Conservation (phyloP, 2,329 filamentous ascomycete species). For the Alternaria sp. region DNA sequence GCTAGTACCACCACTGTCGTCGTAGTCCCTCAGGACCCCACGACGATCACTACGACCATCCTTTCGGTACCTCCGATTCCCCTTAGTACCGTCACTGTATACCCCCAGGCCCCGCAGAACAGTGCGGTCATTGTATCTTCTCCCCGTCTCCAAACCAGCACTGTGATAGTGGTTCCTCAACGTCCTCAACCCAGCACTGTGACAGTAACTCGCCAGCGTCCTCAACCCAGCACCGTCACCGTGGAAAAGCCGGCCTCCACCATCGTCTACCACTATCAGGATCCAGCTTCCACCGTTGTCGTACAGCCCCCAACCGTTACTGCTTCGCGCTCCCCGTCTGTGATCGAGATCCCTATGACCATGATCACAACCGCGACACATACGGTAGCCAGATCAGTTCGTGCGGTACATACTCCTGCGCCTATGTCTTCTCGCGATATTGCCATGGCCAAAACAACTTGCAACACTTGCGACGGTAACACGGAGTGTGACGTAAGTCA, state of each 20-base stretch:
- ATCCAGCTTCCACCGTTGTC: constrained; percentile 1
- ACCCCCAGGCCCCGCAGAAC: too few relatives aligned
- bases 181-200: background rate
- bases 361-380: constrained; percentile 1
- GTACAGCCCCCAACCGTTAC: constrained; percentile 3
- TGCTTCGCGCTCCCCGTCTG: background rate
- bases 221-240: background rate
- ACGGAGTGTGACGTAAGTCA: constrained; percentile 1
- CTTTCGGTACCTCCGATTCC: background rate
- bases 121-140: background rate
- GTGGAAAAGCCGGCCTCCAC: constrained; percentile 1
- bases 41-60: background rate
- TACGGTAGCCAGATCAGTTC: constrained; percentile 1
- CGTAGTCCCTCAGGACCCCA: background rate
- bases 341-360: background rate
- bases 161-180: background rate
- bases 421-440: background rate
- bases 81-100: background rate
- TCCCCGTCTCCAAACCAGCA: background rate
- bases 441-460: background rate
- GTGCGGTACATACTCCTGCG: background rate
- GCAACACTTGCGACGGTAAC: background rate
- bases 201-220: background rate
- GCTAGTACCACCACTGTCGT: background rate
- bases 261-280: background rate